Percentiles rank a stretch among this genome's conserved stretches.
phyloP scores from a whole-genome alignment of 345 rosid genomes.

The Salix caprea region DNA sequence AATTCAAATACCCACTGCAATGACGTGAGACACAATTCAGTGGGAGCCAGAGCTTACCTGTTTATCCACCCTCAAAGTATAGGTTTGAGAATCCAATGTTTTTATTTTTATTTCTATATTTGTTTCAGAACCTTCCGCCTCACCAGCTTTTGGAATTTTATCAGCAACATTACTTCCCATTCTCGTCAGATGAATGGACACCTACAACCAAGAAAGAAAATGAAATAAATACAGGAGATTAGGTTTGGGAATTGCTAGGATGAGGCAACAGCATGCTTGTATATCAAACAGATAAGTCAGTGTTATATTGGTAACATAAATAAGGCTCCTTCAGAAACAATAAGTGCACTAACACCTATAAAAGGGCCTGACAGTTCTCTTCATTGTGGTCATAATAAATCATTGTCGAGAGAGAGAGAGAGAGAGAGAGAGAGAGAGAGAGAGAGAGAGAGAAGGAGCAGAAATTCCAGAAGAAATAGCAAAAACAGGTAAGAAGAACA shows the following conservation, averaged over 20 bases:
- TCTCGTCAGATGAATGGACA: conserved; percentile 21
- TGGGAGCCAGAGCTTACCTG: conserved; percentile 37
- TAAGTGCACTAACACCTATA: neutral
- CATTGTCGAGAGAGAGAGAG: neutral
- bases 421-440: neutral
- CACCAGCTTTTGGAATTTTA: conserved; percentile 27
- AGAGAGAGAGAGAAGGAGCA: neutral
- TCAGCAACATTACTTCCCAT: conserved; percentile 50
- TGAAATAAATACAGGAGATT: neutral
- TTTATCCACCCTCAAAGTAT: conserved; percentile 68
- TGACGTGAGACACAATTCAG: neutral
- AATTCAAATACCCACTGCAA: neutral
- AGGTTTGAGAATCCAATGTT: conserved; percentile 69
- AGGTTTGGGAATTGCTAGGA: neutral
- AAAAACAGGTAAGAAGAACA: neutral
- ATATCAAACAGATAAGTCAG: neutral
- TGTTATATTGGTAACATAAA: neutral
- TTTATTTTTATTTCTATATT: conserved; percentile 66
- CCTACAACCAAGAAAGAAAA: conserved; percentile 14
- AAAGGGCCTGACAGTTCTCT: neutral
- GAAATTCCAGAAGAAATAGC: neutral
- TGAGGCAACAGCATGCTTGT: neutral
- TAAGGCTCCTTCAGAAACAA: neutral
- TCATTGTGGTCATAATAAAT: neutral
- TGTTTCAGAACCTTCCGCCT: conserved; percentile 45